Conservation (phyloP, 2,329 filamentous ascomycete genomes). For the Phialophora tarda region DNA sequence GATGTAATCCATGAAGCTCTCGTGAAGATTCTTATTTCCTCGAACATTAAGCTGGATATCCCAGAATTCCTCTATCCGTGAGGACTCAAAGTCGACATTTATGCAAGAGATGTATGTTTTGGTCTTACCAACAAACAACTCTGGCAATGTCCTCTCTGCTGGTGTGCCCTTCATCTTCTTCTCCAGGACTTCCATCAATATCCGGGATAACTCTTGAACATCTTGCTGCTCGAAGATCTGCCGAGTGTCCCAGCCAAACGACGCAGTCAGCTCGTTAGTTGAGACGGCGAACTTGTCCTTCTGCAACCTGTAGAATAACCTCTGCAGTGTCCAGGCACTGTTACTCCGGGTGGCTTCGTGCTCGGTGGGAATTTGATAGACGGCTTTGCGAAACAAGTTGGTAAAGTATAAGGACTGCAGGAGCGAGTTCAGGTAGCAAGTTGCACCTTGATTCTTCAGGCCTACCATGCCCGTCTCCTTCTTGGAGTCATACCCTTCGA, state of each 20-base stretch:
- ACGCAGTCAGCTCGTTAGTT: constrained; percentile 91
- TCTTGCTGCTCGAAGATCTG: constrained; percentile 99
- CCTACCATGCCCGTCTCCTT: constrained; percentile 98
- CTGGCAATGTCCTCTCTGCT: constrained; percentile 83
- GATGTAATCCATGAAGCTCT: constrained; percentile 95
- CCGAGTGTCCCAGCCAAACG: constrained; percentile 96
- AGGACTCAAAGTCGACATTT: constrained; percentile 97
- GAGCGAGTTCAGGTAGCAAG: constrained; percentile 84
- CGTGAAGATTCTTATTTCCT: constrained; percentile 88
- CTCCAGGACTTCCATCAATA: constrained; percentile 96
- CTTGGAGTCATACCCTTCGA: constrained; percentile 86
- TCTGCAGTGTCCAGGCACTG: constrained; percentile 90
- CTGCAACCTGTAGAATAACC: constrained; percentile 93
- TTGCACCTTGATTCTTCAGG: constrained; percentile 93
- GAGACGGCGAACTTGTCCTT: constrained; percentile 82
- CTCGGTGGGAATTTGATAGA: constrained; percentile 95
- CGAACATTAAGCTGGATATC: constrained; percentile 97
- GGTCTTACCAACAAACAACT: constrained; percentile 95
- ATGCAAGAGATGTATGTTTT: constrained; percentile 99
- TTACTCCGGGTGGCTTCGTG: constrained; percentile 79
- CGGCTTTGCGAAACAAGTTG: constrained; percentile 94
- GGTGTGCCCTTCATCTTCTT: constrained; percentile 97
- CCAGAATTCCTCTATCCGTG: constrained; percentile 96
- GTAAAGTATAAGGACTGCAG: constrained; percentile 85
- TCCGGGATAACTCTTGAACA: constrained; percentile 93